Conservation (phyloP, 1,139 yeast genomes). For the Blastobotrys aristatus region DNA sequence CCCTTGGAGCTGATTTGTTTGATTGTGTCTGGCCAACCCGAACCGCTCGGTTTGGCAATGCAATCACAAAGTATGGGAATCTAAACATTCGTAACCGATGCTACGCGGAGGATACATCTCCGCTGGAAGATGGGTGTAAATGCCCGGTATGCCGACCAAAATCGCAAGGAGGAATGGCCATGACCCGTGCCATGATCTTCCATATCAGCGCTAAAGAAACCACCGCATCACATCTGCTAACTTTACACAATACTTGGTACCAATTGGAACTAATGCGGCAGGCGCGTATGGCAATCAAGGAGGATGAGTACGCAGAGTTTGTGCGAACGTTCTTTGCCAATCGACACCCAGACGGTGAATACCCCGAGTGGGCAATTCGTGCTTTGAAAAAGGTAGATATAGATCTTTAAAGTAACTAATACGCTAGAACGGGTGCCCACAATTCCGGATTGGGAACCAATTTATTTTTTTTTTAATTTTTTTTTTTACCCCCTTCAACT, state of each 20-base stretch:
- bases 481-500: background rate
- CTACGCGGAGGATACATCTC: constrained; percentile 35
- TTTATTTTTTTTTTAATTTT: no score
- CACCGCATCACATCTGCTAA: constrained; percentile 41
- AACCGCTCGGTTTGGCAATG: constrained; percentile 45
- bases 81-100: constrained; percentile 35
- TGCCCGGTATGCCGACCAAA: constrained; percentile 39
- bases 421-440: no score
- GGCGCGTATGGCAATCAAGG: constrained; percentile 39
- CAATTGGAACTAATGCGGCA: constrained; percentile 41
- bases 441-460: no score
- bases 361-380: constrained; percentile 41
- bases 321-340: constrained; percentile 35
- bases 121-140: constrained; percentile 39
- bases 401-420: background rate
- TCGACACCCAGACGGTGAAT: constrained; percentile 34
- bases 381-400: constrained; percentile 38
- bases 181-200: constrained; percentile 37
- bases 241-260: constrained; percentile 41
- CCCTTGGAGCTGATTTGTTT: constrained; percentile 43
- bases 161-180: constrained; percentile 33
- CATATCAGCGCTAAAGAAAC: constrained; percentile 40
- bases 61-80: constrained; percentile 39
- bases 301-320: constrained; percentile 37
- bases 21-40: constrained; percentile 46